Evolutionary conservation across 116 monocot genomes (phyloP).

Genomic region (Posidonia oceanica): DNA sequence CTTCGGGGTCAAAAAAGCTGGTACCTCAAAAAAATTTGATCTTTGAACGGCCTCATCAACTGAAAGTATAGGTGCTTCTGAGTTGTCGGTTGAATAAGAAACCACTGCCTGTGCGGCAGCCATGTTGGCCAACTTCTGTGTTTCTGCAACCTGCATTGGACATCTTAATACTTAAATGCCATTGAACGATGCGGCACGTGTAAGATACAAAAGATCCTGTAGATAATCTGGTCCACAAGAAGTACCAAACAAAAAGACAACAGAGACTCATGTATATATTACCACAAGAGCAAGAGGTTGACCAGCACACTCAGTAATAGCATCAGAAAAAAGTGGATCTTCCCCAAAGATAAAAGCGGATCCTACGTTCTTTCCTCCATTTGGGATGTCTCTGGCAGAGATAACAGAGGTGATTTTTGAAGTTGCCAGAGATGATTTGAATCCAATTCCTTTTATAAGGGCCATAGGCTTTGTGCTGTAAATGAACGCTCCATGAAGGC

Average conservation of each 20-base stretch:
- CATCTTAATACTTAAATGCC: no score
- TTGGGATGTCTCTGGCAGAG: conserved; percentile 62
- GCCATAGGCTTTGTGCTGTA: conserved; percentile 52
- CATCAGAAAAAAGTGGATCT: conserved; percentile 57
- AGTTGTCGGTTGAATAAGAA: conserved; percentile 35
- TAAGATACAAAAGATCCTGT: no score
- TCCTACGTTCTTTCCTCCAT: conserved; percentile 50
- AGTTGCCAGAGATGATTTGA: conserved; percentile 24
- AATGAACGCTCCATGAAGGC: conserved; percentile 79
- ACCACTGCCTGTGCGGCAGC: conserved; percentile 56
- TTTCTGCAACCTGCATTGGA: conserved; percentile 12
- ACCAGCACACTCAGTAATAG: conserved; percentile 55
- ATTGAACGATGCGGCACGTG: no score
- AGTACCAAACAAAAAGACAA: no score
- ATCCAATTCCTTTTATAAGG: conserved; percentile 39
- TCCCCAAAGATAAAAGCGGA: conserved; percentile 17
- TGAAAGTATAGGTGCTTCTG: conserved; percentile 57
- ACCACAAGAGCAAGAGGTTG: conserved; percentile 89
- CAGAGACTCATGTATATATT: neutral
- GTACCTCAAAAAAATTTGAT: conserved; percentile 54
- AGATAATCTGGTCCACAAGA: no score
- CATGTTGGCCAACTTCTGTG: conserved; percentile 60
- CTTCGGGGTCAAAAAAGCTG: conserved; percentile 24
- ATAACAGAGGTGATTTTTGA: conserved; percentile 27
- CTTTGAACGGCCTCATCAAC: conserved; percentile 68